These are phyloP conservation scores for Agaricus subrufescens DNA, from an alignment of 768 basidiomycete genomes.

Conservation along the genomic window DNA sequence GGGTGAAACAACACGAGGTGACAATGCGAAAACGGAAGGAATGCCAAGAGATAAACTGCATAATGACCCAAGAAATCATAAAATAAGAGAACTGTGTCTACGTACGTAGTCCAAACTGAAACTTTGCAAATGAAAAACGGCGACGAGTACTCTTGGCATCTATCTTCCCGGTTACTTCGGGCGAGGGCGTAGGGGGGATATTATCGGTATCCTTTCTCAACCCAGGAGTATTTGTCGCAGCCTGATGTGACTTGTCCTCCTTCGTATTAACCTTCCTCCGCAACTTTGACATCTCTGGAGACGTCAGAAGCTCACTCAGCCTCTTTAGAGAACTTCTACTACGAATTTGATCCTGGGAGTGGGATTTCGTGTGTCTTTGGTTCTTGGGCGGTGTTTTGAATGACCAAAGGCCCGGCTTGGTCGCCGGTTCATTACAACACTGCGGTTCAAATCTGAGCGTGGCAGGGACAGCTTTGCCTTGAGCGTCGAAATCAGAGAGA, in stretches of 20 bases:
- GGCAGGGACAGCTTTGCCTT: not conserved
- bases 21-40: no score
- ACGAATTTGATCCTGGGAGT: not conserved
- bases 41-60: not conserved
- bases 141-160: not conserved
- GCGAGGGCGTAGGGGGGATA: not conserved
- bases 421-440: not conserved
- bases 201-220: not conserved
- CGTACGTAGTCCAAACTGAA: not conserved
- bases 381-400: not conserved
- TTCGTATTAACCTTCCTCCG: constrained; percentile 1
- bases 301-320: not conserved
- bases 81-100: not conserved
- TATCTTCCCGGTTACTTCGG: not conserved
- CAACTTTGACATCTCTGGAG: not conserved
- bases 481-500: constrained; percentile 6
- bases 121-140: constrained; percentile 3
- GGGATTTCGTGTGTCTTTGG: not conserved
- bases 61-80: not conserved
- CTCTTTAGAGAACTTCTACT: constrained; percentile 4
- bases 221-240: constrained; percentile 1
- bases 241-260: not conserved
- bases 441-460: not conserved
- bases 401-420: not conserved
- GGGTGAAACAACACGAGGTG: no score